Base-by-base conservation (phyloP, 1,139 yeast species). In the Kurtzmaniella quercitrusa region DNA sequence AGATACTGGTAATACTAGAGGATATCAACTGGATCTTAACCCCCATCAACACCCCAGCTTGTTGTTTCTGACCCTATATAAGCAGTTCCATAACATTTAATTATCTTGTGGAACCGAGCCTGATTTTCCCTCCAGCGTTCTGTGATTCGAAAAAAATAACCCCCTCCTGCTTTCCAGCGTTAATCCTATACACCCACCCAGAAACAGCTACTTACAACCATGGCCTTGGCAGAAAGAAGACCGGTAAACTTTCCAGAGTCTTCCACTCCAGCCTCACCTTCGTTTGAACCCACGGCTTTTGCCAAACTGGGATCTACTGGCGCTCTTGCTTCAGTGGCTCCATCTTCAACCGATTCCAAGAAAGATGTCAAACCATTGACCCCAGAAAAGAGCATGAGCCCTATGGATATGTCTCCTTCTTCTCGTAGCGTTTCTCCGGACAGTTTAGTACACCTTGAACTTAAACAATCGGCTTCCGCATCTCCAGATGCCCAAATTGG, bases 181-280 rank as follows among this genome's bases (percentile, higher is more conserved):
- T 12, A 14, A 26, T 14, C 30, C n/a, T 26, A n/a, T 26, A 26
- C 6, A 26, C 30, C 30, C 30, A 26, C 9, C 30, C n/a, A 3
- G n/a, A 26, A 19, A 8, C 15, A 32, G 3, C 17, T 9, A 14
- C 15, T 15, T 11, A 6, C 17, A 16, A 33, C 17, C 20, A 76
- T 76, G 81, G 81, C 81, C 45, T 67, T 76, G 63, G 78, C 81
- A 52, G 78, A 75, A 54, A 74, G 79, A 74, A 72, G 80, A 70
- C 80, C 80, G 38, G 67, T 74, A 48, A 76, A 73, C 40, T 60
- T 71, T 47, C 66, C 74, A 32, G 42, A 36, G 11, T 51, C 63
- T 44, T 60, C 71, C 21, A 54, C 69, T 17, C 65, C 71, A 15
- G 64, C 75, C 15, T 68, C 77, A 4, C 78, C 80, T 11, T 63